Conservation (phyloP, 148 eudicot species). For the Silene conica region DNA sequence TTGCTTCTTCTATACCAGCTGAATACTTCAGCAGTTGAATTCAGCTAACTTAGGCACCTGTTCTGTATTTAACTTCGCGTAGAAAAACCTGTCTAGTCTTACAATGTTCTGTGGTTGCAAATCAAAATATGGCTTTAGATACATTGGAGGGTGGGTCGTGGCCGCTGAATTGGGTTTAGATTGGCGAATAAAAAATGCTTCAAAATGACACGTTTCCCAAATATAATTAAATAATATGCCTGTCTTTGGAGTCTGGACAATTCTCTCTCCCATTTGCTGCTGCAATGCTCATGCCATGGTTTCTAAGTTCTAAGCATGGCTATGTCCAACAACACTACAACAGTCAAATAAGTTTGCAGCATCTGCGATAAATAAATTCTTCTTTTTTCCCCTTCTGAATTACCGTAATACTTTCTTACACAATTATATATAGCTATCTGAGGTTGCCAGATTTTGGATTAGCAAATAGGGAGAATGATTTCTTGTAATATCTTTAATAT, state of each 20-base stretch:
- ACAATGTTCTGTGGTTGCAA: constrained; percentile 1
- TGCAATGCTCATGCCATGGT: neutral
- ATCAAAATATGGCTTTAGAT: neutral
- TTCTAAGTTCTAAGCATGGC: neutral
- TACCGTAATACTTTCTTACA: neutral
- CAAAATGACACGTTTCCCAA: neutral
- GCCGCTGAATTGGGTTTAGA: neutral
- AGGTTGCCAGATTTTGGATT: neutral
- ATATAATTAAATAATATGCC: neutral
- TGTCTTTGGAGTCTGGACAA: too few species aligned
- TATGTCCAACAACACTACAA: neutral
- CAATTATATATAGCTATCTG: neutral
- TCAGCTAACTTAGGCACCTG: neutral
- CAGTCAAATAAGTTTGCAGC: neutral
- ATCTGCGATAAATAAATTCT: neutral
- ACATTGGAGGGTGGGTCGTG: neutral
- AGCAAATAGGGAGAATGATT: neutral
- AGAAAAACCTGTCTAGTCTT: neutral
- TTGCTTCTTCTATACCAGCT: neutral
- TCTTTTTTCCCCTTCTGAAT: neutral
- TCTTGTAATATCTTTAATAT: neutral
- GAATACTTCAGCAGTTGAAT: too few species aligned
- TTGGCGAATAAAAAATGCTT: neutral
- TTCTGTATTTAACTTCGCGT: neutral
- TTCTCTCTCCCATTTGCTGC: neutral